Base-by-base conservation (phyloP, 768 basidiomycete species). In the Cantharellus cinnabarinus region DNA sequence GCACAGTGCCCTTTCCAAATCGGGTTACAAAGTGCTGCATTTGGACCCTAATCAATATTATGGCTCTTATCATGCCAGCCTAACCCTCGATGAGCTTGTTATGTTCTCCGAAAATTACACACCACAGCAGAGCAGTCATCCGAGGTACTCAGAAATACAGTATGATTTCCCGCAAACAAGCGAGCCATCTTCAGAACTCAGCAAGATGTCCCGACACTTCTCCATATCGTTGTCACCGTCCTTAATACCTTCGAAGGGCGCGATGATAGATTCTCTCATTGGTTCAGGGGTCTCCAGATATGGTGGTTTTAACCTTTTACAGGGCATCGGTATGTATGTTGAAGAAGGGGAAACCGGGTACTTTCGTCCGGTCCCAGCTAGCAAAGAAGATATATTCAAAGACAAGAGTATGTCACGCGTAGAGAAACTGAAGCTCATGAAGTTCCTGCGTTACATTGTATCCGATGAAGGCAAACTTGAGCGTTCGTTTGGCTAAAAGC, bases 381-480 rank as follows among this genome's bases (percentile, higher is more conserved):
- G 80, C 71, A 97, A 95, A 68, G 91, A 91, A 68, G 85, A 88
- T 60, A 77, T 98, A 2, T 97, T 98, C 77, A 90, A 85, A 72
- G 82, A 79, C 70, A 81, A 80, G 66, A 75, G 74, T 4, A 77
- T 97, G 4, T 75, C 75, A 4, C 74, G 97, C 5, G 67, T 91
- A 40, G 88, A 93, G 62, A 98, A 97, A 71, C 74, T 93, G 50
- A 76, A 86, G 40, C 72, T 98, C 35, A 97, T 97, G 86, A 86
- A 91, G 60, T 89, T 94, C 65, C 70, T 98, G 7, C 52, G 38
- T 10, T 52, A 77, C 82, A 29, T 29, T 29, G 20, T 29, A 64
- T 91, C 89, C 66, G 82, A 86, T 42, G 77, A 78, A 2, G 79
- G 80, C 0, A 83, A 88, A 1, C 86, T 86, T 59, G 87, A 88